These are phyloP conservation scores for Zygosaccharomyces bailii DNA, from an alignment of 805 yeast species.

Conservation along the genomic window DNA sequence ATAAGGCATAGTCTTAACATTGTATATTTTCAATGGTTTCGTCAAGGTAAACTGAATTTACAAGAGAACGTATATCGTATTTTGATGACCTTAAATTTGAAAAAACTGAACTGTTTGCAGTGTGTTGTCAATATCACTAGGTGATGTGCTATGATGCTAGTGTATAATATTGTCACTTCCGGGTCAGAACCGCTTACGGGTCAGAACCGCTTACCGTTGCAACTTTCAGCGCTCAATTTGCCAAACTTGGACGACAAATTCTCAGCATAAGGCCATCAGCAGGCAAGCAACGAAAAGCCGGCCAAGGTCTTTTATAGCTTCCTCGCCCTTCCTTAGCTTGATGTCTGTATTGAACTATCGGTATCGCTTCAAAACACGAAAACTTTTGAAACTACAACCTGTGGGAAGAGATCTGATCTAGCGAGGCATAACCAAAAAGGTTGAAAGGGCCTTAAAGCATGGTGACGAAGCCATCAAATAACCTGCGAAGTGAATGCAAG, in stretches of 20 bases:
- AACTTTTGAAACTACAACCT: conserved; percentile 1
- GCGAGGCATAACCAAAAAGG: not conserved
- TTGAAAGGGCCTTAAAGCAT: conserved; percentile 11
- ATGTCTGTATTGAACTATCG: not conserved
- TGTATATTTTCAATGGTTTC: not conserved
- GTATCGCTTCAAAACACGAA: conserved; percentile 8
- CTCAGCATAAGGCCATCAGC: too few relatives aligned
- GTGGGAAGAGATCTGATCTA: not conserved
- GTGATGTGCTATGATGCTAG: too few relatives aligned
- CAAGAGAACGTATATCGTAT: not conserved
- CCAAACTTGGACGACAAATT: too few relatives aligned
- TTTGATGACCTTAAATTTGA: not conserved
- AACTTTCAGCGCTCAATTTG: too few relatives aligned
- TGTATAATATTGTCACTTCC: too few relatives aligned
- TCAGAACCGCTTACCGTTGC: too few relatives aligned
- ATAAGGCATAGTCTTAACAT: not conserved
- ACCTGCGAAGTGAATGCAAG: conserved; percentile 33
- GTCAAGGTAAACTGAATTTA: not conserved
- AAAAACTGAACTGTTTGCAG: not conserved
- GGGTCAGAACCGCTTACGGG: too few relatives aligned
- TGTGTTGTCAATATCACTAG: not conserved
- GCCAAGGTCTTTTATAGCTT: not conserved
- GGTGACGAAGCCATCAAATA: conserved; percentile 36
- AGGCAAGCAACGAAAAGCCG: not conserved
- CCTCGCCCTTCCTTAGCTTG: not conserved